phyloP scores from a whole-genome alignment of 805 yeast genomes.

The Zygosaccharomyces gambellarensis region DNA sequence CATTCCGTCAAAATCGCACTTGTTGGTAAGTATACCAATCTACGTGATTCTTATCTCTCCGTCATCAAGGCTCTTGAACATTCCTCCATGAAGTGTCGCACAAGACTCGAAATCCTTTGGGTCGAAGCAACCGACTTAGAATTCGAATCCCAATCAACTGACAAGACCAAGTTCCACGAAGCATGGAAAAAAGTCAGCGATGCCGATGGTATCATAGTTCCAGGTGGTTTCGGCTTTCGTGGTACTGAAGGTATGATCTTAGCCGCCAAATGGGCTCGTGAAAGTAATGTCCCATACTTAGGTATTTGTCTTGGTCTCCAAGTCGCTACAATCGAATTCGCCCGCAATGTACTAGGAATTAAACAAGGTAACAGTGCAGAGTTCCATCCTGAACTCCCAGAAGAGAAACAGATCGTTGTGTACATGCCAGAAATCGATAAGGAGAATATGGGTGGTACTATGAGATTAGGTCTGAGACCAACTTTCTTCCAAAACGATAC shows the following conservation, averaged over 20 bases:
- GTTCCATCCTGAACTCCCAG: constrained; percentile 59
- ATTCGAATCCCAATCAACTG: constrained; percentile 54
- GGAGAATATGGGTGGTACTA: constrained; percentile 94
- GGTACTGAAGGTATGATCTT: constrained; percentile 98
- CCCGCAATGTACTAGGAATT: constrained; percentile 69
- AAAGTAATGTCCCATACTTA: constrained; percentile 84
- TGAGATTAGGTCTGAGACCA: constrained; percentile 94
- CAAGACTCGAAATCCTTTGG: constrained; percentile 87
- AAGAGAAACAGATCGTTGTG: constrained; percentile 66
- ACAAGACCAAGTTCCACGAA: constrained; percentile 78
- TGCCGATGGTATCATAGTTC: constrained; percentile 95
- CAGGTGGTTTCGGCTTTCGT: constrained; percentile 97
- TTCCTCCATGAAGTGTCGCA: constrained; percentile 82
- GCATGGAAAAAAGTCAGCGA: constrained; percentile 93
- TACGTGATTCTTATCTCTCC: constrained; percentile 91
- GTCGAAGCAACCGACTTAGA: constrained; percentile 92
- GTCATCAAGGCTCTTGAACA: constrained; percentile 96
- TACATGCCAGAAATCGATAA: constrained; percentile 99
- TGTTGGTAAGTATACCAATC: constrained; percentile 94
- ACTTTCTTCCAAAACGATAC: constrained; percentile 70
- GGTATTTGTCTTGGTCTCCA: constrained; percentile 98
- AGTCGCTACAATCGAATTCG: constrained; percentile 92
- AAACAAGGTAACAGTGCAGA: constrained; percentile 75
- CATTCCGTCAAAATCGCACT: constrained; percentile 91
- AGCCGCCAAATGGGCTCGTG: constrained; percentile 98